phyloP scores from a whole-genome alignment of 768 basidiomycete species.

The Thelephora aurantiotincta region DNA sequence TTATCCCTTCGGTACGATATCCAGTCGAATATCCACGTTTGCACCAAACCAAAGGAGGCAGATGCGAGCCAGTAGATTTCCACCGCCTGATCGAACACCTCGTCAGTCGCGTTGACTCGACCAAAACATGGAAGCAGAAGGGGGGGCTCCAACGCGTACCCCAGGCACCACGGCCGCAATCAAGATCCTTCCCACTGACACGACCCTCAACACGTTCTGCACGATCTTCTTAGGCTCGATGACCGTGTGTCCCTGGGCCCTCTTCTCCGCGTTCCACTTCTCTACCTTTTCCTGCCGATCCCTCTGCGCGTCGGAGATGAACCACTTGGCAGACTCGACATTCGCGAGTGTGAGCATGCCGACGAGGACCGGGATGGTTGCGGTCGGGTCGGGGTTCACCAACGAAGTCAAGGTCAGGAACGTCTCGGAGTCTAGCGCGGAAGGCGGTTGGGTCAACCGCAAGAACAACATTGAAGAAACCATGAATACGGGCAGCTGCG shows the following conservation, averaged over 20 bases:
- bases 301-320: constrained; percentile 43
- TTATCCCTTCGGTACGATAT: constrained; percentile 17
- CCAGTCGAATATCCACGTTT: constrained; percentile 64
- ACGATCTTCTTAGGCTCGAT: constrained; percentile 34
- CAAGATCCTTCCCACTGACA: constrained; percentile 55
- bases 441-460: constrained; percentile 39
- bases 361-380: constrained; percentile 51
- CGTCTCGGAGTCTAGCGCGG: constrained; percentile 62
- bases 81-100: constrained; percentile 33
- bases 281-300: constrained; percentile 34
- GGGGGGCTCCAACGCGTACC: constrained; percentile 24
- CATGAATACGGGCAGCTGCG: constrained; percentile 64
- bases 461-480: constrained; percentile 45
- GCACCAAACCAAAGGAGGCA: constrained; percentile 56
- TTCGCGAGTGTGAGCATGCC: constrained; percentile 69
- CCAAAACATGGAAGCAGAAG: constrained; percentile 2
- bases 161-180: constrained; percentile 59
- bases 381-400: constrained; percentile 57
- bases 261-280: constrained; percentile 29
- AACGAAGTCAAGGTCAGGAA: constrained; percentile 64
- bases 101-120: not conserved
- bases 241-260: constrained; percentile 28
- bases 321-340: constrained; percentile 66
- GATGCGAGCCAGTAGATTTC: constrained; percentile 70
- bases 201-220: constrained; percentile 36